Percentiles rank a stretch among this genome's conserved stretches.
Conservation (phyloP, 495 filamentous ascomycete genomes). For the Tuber melanosporum region DNA sequence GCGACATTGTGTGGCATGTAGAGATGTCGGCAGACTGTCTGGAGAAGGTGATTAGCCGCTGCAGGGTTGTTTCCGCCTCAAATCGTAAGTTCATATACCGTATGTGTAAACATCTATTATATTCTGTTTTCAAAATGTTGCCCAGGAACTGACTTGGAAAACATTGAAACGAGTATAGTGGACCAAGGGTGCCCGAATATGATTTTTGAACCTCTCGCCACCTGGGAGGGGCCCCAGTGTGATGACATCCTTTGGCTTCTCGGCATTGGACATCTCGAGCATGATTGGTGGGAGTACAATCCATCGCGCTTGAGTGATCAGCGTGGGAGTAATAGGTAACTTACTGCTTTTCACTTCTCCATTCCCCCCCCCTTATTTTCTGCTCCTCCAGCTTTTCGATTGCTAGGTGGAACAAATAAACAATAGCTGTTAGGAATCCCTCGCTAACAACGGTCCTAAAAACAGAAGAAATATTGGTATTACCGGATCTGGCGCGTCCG, state of each 20-base stretch:
- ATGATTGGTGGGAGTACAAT: not conserved
- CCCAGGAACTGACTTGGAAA: not conserved
- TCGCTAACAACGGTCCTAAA: too few species aligned
- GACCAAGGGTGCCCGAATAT: fast-evolving
- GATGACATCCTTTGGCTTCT: not conserved
- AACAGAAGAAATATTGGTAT: too few species aligned
- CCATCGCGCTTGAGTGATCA: not conserved
- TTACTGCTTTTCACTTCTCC: not conserved
- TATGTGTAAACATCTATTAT: too few species aligned
- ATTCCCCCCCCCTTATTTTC: too few species aligned
- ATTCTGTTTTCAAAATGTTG: too few species aligned
- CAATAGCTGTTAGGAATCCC: too few species aligned
- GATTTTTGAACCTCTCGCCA: not conserved
- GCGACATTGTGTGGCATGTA: not conserved
- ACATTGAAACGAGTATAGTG: too few species aligned
- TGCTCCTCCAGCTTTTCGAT: not conserved
- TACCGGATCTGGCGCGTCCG: too few species aligned
- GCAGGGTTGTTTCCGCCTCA: not conserved
- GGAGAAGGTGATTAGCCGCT: not conserved
- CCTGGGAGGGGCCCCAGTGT: not conserved
- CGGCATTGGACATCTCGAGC: not conserved
- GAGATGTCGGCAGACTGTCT: not conserved
- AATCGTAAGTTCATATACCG: not conserved
- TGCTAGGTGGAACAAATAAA: too few species aligned
- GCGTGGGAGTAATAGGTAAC: not conserved